Evolutionary conservation across 2,329 filamentous ascomycete genomes (phyloP).

Genomic region (Moelleriella libera): DNA sequence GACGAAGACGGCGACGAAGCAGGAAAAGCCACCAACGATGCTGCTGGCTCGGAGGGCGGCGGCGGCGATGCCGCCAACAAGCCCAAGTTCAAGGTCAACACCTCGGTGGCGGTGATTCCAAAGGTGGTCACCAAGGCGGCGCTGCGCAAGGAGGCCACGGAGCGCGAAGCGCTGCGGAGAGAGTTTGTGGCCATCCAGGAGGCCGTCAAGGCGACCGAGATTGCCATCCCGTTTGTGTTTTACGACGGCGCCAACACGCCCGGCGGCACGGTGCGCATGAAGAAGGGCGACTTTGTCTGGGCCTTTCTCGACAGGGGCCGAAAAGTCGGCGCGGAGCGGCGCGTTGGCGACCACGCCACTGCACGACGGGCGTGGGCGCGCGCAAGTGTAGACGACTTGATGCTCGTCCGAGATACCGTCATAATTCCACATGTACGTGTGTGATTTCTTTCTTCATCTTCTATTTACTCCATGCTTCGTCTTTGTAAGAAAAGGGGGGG

Average conservation of each 20-base stretch:
- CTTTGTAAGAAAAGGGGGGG: not conserved
- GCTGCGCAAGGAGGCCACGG: constrained; percentile 62
- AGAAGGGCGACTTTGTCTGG: constrained; percentile 90
- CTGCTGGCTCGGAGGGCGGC: constrained; percentile 10
- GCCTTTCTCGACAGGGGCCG: constrained; percentile 82
- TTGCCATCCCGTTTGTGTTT: constrained; percentile 88
- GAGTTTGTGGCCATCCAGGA: constrained; percentile 80
- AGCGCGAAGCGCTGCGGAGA: constrained; percentile 62
- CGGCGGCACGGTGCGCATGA: constrained; percentile 70
- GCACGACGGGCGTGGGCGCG: constrained; percentile 74
- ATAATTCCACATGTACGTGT: constrained; percentile 83
- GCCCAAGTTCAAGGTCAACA: constrained; percentile 45
- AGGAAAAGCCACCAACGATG: constrained; percentile 2
- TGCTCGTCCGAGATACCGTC: constrained; percentile 79
- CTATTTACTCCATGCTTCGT: not conserved
- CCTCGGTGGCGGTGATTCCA: constrained; percentile 48
- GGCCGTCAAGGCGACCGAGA: constrained; percentile 75
- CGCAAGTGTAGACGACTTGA: constrained; percentile 86
- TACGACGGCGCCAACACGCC: constrained; percentile 89
- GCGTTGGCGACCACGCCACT: constrained; percentile 55
- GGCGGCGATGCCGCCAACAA: not conserved
- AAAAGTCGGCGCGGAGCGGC: constrained; percentile 75
- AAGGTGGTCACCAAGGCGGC: constrained; percentile 59
- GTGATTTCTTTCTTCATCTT: not conserved
- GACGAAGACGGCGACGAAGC: constrained; percentile 10